Evolutionary conservation across 2,329 filamentous ascomycete species (phyloP).

Genomic region (Xylariaceae sp.): DNA sequence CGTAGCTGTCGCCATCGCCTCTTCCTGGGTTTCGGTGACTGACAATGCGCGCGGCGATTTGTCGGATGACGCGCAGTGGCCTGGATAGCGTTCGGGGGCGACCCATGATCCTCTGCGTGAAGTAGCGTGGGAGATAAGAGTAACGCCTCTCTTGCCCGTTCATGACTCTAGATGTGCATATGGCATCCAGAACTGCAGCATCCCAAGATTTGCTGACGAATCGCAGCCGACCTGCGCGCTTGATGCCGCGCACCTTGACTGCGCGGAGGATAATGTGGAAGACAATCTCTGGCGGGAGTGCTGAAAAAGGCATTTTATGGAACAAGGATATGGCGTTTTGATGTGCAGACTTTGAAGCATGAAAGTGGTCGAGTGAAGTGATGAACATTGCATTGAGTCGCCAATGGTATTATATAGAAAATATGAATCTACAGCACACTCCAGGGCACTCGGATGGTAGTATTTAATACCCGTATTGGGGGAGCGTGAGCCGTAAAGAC

Average conservation of each 20-base stretch:
- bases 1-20: neutral
- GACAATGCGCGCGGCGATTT: constrained; percentile 5
- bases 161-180: neutral
- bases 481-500: no score
- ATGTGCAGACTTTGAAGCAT: no score
- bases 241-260: constrained; percentile 14
- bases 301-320: constrained; percentile 2
- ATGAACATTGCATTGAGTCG: no score
- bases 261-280: constrained; percentile 16
- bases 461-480: no score
- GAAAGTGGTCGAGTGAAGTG: no score
- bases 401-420: no score
- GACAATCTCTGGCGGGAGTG: constrained; percentile 15
- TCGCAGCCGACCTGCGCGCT: constrained; percentile 11
- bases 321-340: no score
- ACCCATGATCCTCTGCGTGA: no score
- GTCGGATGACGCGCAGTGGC: constrained; percentile 2
- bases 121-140: neutral
- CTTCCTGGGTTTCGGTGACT: constrained; percentile 4
- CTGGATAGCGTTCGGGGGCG: neutral
- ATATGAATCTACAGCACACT: no score
- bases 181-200: neutral
- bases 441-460: no score
- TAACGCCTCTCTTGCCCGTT: no score
- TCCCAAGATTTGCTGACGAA: constrained; percentile 12